phyloP scores from a whole-genome alignment of 2,329 filamentous ascomycete genomes.

The Clarireedia paspali region DNA sequence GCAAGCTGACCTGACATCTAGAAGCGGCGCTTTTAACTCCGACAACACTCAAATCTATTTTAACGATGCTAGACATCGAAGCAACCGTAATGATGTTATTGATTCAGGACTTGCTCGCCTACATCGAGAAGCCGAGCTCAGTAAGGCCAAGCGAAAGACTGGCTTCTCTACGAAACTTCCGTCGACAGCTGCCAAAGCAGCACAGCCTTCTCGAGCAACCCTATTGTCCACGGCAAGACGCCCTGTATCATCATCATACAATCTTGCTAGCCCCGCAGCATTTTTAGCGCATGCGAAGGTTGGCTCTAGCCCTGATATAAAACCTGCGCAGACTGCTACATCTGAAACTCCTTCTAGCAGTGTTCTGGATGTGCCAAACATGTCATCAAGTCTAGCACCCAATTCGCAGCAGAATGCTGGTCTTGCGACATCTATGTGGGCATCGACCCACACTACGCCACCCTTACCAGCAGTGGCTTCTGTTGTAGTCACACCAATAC shows the following conservation, averaged over 20 bases:
- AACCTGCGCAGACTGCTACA: not conserved
- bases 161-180: not conserved
- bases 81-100: not conserved
- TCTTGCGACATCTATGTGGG: not conserved
- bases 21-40: not conserved
- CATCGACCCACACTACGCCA: not conserved
- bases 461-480: not conserved
- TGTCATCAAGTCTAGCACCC: not conserved
- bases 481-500: not conserved
- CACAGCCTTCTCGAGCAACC: not conserved
- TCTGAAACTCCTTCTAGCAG: not conserved
- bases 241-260: not conserved
- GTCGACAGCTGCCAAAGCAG: not conserved
- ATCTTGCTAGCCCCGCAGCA: not conserved
- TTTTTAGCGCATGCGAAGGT: conserved; percentile 1
- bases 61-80: conserved; percentile 1
- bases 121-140: not conserved
- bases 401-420: not conserved
- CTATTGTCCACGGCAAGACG: not conserved
- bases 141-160: not conserved
- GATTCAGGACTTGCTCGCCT: conserved; percentile 5
- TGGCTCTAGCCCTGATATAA: not conserved
- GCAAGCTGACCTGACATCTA: not conserved
- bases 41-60: not conserved
- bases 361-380: not conserved